These are phyloP conservation scores for Prunus padus DNA, from an alignment of 306 rosid species.

Conservation along the genomic window DNA sequence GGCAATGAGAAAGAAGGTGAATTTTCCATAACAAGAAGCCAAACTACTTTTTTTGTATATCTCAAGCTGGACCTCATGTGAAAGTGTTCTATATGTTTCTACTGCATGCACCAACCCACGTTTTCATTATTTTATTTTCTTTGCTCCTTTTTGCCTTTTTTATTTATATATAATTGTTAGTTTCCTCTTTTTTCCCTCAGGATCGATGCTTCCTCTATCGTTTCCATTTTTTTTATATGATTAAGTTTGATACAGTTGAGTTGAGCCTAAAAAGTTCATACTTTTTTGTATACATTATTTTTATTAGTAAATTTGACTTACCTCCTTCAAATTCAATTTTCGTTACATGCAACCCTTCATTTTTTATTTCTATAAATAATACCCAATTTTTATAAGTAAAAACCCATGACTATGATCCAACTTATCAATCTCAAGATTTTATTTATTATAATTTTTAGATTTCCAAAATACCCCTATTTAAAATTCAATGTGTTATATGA, in stretches of 20 bases:
- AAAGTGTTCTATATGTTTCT: not conserved
- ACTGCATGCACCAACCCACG: not conserved
- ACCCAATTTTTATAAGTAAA: too few species aligned
- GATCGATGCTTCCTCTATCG: not conserved
- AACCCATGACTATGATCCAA: too few species aligned
- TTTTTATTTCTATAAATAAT: too few species aligned
- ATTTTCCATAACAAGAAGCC: slow-evolving; percentile 25
- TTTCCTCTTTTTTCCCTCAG: not conserved
- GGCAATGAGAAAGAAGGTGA: slow-evolving; percentile 16
- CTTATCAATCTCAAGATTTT: too few species aligned
- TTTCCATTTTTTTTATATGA: not conserved
- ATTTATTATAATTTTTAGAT: too few species aligned
- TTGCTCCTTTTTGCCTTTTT: not conserved
- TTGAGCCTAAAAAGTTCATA: not conserved
- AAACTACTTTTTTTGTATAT: slow-evolving; percentile 25
- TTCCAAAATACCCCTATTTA: too few species aligned
- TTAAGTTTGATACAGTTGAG: not conserved
- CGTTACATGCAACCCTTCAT: too few species aligned
- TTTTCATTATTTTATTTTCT: not conserved
- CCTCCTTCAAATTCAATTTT: too few species aligned
- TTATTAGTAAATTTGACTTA: too few species aligned
- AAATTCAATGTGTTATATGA: too few species aligned
- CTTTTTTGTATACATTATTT: not conserved
- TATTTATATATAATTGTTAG: not conserved
- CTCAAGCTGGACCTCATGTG: slow-evolving; percentile 16